phyloP scores from a whole-genome alignment of 306 rosid species.

The Echinosophora koreensis region DNA sequence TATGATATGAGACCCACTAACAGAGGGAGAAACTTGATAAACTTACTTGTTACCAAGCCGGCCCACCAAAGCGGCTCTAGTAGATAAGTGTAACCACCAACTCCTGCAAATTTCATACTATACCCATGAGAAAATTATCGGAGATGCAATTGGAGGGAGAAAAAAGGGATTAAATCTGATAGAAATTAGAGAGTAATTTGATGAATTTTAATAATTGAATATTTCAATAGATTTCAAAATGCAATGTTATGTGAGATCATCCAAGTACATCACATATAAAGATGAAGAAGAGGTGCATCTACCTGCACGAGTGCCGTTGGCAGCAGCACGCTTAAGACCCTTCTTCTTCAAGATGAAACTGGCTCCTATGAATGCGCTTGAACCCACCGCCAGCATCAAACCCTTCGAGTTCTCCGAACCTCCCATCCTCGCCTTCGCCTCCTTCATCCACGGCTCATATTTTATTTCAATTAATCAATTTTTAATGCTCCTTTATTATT shows the following conservation, averaged over 20 bases:
- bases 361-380: slow-evolving; percentile 86
- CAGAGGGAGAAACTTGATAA: slow-evolving; percentile 5
- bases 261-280: neutral
- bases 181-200: no score
- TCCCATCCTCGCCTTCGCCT: neutral
- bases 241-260: no score
- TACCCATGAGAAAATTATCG: neutral
- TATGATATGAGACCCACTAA: neutral
- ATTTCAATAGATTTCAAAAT: no score
- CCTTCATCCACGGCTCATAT: no score
- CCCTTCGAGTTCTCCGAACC: slow-evolving; percentile 78
- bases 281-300: neutral
- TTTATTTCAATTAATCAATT: no score
- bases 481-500: no score
- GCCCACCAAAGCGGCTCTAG: slow-evolving; percentile 99
- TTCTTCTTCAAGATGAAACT: slow-evolving; percentile 97
- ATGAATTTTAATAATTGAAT: no score
- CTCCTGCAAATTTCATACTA: slow-evolving; percentile 60
- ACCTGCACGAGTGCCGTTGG: slow-evolving; percentile 87
- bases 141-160: no score
- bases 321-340: slow-evolving; percentile 88
- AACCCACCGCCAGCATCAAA: slow-evolving; percentile 73
- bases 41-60: slow-evolving; percentile 96
- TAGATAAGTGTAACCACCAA: slow-evolving; percentile 88
- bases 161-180: no score